Conservation (phyloP, 805 yeast species). For the Starmerella roubikii region DNA sequence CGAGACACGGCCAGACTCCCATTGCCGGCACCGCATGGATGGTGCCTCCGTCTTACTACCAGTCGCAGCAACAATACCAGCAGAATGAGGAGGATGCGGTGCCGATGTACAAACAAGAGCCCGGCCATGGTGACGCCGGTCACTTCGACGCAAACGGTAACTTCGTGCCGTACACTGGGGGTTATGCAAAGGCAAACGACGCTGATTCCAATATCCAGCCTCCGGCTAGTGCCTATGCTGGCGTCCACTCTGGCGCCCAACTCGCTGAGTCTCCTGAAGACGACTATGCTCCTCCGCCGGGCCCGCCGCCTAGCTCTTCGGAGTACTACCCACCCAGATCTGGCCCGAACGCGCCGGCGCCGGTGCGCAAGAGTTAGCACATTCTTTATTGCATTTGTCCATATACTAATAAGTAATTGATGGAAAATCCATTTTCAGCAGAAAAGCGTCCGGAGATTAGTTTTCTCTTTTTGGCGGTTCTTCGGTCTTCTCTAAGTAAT, state of each 20-base stretch:
- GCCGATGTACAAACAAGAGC: constrained; percentile 23
- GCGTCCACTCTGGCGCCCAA: not conserved
- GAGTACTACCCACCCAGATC: not conserved
- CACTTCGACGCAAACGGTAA: constrained; percentile 54
- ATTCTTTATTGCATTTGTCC: too few species aligned
- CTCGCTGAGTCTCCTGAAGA: not conserved
- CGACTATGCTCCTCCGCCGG: not conserved
- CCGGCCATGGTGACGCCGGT: constrained; percentile 46
- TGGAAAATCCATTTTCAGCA: too few species aligned
- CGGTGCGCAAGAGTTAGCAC: too few species aligned
- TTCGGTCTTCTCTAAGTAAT: too few species aligned
- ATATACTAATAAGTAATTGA: too few species aligned
- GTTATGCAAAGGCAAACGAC: too few species aligned
- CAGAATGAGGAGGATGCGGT: constrained; percentile 21
- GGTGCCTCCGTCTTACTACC: constrained; percentile 62
- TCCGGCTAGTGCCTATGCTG: not conserved
- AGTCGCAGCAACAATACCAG: constrained; percentile 48
- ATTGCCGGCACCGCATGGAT: constrained; percentile 71
- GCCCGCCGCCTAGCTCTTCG: not conserved
- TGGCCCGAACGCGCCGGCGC: too few species aligned
- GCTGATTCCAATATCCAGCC: too few species aligned
- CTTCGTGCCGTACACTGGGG: constrained; percentile 16
- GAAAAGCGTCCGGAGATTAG: too few species aligned
- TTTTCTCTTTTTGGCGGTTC: too few species aligned
- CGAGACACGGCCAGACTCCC: constrained; percentile 37